Evolutionary conservation across 345 rosid species (phyloP), one percentile per base, ranked within the genome.

Genomic region (Combretum micranthum): DNA sequence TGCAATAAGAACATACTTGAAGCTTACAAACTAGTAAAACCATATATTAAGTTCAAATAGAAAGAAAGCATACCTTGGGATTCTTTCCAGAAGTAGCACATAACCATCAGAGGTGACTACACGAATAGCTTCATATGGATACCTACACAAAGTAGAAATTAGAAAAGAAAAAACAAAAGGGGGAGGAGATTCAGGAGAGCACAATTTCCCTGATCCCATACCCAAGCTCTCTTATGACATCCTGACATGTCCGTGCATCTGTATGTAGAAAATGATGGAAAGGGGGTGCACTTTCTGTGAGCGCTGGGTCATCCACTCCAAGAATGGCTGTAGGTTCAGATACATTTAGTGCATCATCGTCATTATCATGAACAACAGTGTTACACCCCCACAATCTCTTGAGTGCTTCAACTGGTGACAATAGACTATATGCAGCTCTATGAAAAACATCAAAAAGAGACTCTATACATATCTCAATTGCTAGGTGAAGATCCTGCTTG

Each of bases 191-290:
- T 17, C 25, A 46, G 19, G 19, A 56, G 37, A 44, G 51, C 43
- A 50, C 17, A 51, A 19, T 1, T 53, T 15, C 12, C 18, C n/a
- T 44, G 17, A 46, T 55, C 57, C 55, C 78, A 60, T 75, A 93
- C 97, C 99, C 97, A 18, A 83, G 86, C 78, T 93, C 99, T 43
- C 91, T 87, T 67, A 89, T 93, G 49, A 93, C 88, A 80, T 93
- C 99, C 72, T 73, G 81, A 67, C 97, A 89, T 43, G 99, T 93
- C 56, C 99, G 82, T 42, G 89, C 86, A 87, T 93, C 99, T 42
- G 96, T 93, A 66, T 93, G 89, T 67, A 89, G 76, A 59, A 84
- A 68, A 46, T 83, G 82, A 53, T 76, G 68, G 54, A 80, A 74
- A 19, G 77, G 63, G n/a, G 78, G 44, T 22, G 69, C 71, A 61